Base-by-base conservation (phyloP, 2,329 filamentous ascomycete genomes). In the Didymella keratinophila region DNA sequence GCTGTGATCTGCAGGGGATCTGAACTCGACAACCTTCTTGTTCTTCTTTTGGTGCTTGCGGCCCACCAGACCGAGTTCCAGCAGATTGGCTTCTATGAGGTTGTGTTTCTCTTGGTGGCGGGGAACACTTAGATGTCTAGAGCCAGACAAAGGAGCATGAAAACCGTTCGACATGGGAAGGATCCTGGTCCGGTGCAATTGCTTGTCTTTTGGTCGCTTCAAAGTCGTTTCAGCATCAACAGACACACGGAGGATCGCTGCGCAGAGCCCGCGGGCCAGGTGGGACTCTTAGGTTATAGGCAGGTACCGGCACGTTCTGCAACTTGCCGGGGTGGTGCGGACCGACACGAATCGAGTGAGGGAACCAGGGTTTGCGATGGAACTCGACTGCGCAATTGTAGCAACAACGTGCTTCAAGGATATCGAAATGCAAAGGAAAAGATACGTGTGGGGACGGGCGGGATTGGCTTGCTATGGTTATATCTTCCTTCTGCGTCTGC, bases 191-290 rank as follows among this genome's bases (percentile, higher is more conserved):
- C 67, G 64, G 68, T 66, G 67, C 64, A 65, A 64, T 53, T 61
- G 65, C 70, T 66, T 66, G 69, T 63, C 65, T 69, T 73, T 71
- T 56, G 71, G 68, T 74, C 70, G 73, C 73, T 68, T 77, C 74
- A 77, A 68, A 65, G 67, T 70, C 69, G 74, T 77, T 77, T 77
- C 74, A 77, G 71, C 70, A 76, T 74, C 58, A 58, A 74, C 67
- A 71, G 65, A 67, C 62, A 62, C 56, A 59, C 65, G 64, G 60
- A 67, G 61, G 62, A 69, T 68, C 61, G 62, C 63, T 64, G 52
- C 53, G 60, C 56, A 60, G 58, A 66, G 61, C 56, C 58, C 63
- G 60, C 63, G 66, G 66, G 61, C 62, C 65, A 64, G 62, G 62
- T 66, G 67, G 50, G 61, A 64, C 63, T 62, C 64, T 69, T 69